Percentiles rank a stretch among this genome's conserved stretches.
Evolutionary conservation across 371 early-diverging fungal species (phyloP).

Genomic region (Lichtheimia ramosa): DNA sequence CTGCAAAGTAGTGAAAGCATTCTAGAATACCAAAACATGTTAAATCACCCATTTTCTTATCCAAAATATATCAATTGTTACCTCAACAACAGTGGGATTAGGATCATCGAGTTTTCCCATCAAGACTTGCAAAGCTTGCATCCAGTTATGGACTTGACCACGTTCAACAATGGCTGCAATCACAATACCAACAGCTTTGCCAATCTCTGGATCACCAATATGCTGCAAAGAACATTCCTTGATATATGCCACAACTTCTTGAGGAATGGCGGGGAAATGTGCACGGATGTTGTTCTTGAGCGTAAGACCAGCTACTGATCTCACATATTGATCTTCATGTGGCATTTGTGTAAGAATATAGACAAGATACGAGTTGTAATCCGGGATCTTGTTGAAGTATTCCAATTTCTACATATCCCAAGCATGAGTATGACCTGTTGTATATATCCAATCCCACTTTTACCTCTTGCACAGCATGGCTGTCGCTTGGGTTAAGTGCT

Average conservation of each 20-base stretch:
- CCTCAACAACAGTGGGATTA: slow-evolving; percentile 76
- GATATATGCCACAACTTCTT: slow-evolving; percentile 72
- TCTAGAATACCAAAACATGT: slow-evolving; percentile 47
- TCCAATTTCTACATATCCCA: slow-evolving; percentile 69
- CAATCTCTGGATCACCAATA: slow-evolving; percentile 78
- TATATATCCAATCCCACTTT: background rate
- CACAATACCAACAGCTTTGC: slow-evolving; percentile 65
- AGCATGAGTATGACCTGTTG: background rate
- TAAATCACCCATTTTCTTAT: background rate
- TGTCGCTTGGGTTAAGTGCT: slow-evolving; percentile 46
- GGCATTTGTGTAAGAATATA: slow-evolving; percentile 80
- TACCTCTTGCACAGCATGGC: slow-evolving; percentile 47
- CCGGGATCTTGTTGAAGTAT: slow-evolving; percentile 81
- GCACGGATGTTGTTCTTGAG: slow-evolving; percentile 85
- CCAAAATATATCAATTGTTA: slow-evolving; percentile 25
- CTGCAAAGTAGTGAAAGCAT: slow-evolving; percentile 81
- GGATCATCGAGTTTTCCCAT: slow-evolving; percentile 72
- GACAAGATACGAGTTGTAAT: slow-evolving; percentile 87
- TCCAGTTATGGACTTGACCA: slow-evolving; percentile 76
- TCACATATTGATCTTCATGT: slow-evolving; percentile 59
- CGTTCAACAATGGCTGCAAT: slow-evolving; percentile 81
- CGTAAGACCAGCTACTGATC: slow-evolving; percentile 86
- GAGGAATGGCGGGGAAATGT: slow-evolving; percentile 59
- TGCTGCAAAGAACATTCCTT: slow-evolving; percentile 71
- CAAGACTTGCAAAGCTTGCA: slow-evolving; percentile 76